phyloP scores from a whole-genome alignment of 2,329 filamentous ascomycete genomes.

The Cladophialophora bantiana region DNA sequence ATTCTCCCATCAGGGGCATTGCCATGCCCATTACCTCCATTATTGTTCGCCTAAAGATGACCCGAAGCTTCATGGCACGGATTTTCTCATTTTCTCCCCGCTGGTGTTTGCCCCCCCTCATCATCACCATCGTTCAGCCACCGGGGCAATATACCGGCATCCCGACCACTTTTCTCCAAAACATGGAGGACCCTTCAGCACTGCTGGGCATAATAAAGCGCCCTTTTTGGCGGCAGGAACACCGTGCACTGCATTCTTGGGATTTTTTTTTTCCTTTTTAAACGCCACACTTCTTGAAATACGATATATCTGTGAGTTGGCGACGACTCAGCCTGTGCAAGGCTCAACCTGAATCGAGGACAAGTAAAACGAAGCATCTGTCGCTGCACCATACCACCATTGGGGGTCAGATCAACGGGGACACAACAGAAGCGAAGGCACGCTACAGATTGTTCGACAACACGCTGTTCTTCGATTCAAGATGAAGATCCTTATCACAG shows the following conservation, averaged over 20 bases:
- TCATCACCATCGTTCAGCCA: conserved; percentile 4
- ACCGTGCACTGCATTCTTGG: conserved; percentile 3
- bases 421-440: neutral
- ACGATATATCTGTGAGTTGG: neutral
- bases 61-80: neutral
- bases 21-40: too few relatives aligned
- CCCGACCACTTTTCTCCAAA: conserved; percentile 24
- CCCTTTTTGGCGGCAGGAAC: conserved; percentile 18
- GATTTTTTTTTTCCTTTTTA: neutral
- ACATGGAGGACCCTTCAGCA: conserved; percentile 9
- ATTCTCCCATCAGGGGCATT: too few relatives aligned
- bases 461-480: neutral
- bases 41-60: conserved; percentile 4
- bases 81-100: neutral
- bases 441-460: neutral
- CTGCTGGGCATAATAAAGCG: neutral
- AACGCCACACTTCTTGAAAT: neutral
- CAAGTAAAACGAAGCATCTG: neutral
- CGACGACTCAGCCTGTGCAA: neutral
- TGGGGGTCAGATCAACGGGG: neutral
- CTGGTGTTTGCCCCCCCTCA: conserved; percentile 12
- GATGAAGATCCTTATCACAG: conserved; percentile 67
- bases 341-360: neutral
- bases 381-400: neutral
- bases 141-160: conserved; percentile 19